Evolutionary conservation across 176 grass and related monocot species (phyloP), one percentile per base, ranked within the genome.

Genomic region (Leersia perrieri): DNA sequence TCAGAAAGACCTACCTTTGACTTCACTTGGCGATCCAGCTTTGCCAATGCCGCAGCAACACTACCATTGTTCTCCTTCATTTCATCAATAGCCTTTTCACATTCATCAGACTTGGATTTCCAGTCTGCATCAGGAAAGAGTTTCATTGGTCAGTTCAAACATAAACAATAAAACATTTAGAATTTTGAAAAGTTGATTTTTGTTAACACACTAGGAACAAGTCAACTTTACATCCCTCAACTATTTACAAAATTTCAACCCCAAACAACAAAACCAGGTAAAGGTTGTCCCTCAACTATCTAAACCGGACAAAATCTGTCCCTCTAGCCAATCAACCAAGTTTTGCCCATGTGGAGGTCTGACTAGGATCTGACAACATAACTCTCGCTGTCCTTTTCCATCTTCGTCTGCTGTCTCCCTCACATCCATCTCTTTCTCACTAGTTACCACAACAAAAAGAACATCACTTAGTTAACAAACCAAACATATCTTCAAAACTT

Each of bases 51-150:
- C 78, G 80, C 82, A 85, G 84, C 83, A 80, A 87, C 87, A 74
- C 72, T 80, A 76, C 82, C 81, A 87, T 92, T 87, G 71, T 94
- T 89, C 71, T 98, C 90, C 82, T 92, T 98, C 44, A 91, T 74
- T 86, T 94, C 90, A 41, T 95, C 95, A 42, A 95, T 85, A 29
- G 80, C 78, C 36, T 79, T 89, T 72, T 94, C 95, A 84, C 82
- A 98, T 81, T 94, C 95, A 77, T 95, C 95, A 25, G 95, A 98
- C 92, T 89, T 94, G 31, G 82, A 69, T 79, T 98, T 98, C 95
- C 95, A 98, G 29, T 98, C 95, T 98, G 67, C 58, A 39, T 74
- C 36, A 22, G 63, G 36, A 76, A 84, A 72, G 28, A 77, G 30
- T 58, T 78, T 29, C 44, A 73, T 72, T 67, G 78, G n/a, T 58